These are phyloP conservation scores for Candida silvatica DNA, from an alignment of 805 yeast species.

Conservation along the genomic window DNA sequence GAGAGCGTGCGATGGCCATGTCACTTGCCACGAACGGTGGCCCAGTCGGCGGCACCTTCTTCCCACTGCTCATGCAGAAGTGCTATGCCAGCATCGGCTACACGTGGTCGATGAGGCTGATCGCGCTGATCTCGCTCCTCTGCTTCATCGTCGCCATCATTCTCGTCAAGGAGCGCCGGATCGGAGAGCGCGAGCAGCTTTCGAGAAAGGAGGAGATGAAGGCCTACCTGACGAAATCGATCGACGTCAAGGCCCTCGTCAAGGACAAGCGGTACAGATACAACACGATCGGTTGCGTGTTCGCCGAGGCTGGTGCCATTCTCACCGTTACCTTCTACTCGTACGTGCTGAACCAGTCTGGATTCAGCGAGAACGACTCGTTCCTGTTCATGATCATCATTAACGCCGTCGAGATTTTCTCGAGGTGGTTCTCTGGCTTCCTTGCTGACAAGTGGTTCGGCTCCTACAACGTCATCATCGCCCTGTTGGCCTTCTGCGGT, in stretches of 20 bases:
- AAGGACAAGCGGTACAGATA: constrained; percentile 32
- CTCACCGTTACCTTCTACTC: constrained; percentile 38
- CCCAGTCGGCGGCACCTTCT: constrained; percentile 40
- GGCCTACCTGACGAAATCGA: constrained; percentile 17
- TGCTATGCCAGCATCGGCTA: constrained; percentile 40
- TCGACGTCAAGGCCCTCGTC: constrained; percentile 27
- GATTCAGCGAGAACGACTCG: constrained; percentile 31
- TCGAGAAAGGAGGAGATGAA: constrained; percentile 4
- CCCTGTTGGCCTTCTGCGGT: constrained; percentile 22
- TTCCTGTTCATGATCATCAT: constrained; percentile 37
- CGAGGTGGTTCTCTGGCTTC: constrained; percentile 20
- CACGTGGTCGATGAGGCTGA: constrained; percentile 45
- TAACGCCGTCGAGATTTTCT: constrained; percentile 32
- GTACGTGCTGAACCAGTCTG: constrained; percentile 38
- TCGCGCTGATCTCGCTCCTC: constrained; percentile 34
- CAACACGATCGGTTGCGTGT: constrained; percentile 33
- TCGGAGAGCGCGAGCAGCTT: constrained; percentile 5
- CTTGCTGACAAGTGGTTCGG: constrained; percentile 30
- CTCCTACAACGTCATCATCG: constrained; percentile 39
- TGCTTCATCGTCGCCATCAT: constrained; percentile 17
- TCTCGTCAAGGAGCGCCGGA: constrained; percentile 28
- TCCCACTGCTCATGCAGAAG: constrained; percentile 41
- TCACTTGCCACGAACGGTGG: constrained; percentile 44
- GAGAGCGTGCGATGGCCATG: constrained; percentile 45
- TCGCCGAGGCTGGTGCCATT: constrained; percentile 38